These are phyloP conservation scores for Pichia sporocuriosa DNA, from an alignment of 805 yeast genomes.

Conservation along the genomic window DNA sequence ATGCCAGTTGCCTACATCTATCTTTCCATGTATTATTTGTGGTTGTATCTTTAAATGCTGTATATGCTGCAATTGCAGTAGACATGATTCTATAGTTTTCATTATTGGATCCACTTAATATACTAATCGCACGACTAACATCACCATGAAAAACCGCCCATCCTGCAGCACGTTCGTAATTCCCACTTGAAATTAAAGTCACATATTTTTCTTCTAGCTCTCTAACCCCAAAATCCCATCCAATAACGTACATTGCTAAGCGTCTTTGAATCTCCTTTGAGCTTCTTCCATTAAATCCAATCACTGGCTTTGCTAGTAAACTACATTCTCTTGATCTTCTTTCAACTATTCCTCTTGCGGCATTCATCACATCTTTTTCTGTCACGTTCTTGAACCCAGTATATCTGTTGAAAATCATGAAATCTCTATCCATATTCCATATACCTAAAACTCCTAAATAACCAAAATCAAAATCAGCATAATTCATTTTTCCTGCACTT, in stretches of 20 bases:
- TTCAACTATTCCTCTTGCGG: conserved; percentile 46
- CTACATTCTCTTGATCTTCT: conserved; percentile 38
- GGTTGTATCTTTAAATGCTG: conserved; percentile 52
- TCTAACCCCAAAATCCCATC: conserved; percentile 77
- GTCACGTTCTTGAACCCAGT: conserved; percentile 26
- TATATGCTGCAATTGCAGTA: conserved; percentile 88
- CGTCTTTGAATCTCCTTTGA: conserved; percentile 60
- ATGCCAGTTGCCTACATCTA: conserved; percentile 80
- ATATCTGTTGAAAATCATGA: conserved; percentile 36
- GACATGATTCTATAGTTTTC: conserved; percentile 74
- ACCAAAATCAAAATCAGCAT: conserved; percentile 70
- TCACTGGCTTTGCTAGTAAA: conserved; percentile 35
- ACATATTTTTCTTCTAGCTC: conserved; percentile 68
- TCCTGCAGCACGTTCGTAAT: conserved; percentile 88
- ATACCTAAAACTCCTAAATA: conserved; percentile 84
- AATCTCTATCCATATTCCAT: conserved; percentile 70
- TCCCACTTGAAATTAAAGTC: conserved; percentile 49
- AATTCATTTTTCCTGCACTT: conserved; percentile 57
- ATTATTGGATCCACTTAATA: conserved; percentile 66
- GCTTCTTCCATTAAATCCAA: conserved; percentile 39
- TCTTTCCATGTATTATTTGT: conserved; percentile 84
- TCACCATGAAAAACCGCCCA: conserved; percentile 96
- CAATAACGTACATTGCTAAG: conserved; percentile 75
- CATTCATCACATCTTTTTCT: conserved; percentile 39
- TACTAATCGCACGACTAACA: conserved; percentile 69